These are phyloP conservation scores for Dioscorea zingiberensis DNA, from an alignment of 106 monocot species.

Conservation along the genomic window DNA sequence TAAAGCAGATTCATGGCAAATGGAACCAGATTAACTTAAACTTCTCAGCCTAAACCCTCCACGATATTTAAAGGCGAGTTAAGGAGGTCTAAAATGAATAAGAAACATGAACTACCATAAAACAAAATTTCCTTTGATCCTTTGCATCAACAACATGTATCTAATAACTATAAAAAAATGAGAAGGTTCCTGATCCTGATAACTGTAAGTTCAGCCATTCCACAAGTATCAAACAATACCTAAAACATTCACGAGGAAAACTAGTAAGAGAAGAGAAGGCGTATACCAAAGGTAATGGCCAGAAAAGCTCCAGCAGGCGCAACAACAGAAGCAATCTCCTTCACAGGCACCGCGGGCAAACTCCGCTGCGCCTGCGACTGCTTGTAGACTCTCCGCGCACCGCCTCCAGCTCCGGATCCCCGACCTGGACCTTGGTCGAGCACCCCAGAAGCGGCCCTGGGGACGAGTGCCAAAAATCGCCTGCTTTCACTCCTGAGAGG, in stretches of 20 bases:
- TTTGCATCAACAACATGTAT: no score
- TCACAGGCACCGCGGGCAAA: slow-evolving; percentile 21
- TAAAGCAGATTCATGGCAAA: no score
- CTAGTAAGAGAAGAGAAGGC: not conserved
- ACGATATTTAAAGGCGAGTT: no score
- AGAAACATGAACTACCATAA: no score
- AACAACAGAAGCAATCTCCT: slow-evolving; percentile 43
- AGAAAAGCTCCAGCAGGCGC: slow-evolving; percentile 64
- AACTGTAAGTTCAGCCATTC: no score
- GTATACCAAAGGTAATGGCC: slow-evolving; percentile 64
- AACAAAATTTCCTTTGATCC: no score
- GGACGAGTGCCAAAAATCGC: slow-evolving; percentile 13
- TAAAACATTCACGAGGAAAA: not conserved
- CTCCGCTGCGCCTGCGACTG: slow-evolving; percentile 23
- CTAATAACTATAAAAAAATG: no score
- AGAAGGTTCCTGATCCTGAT: no score
- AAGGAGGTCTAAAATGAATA: no score
- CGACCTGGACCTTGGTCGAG: slow-evolving; percentile 10
- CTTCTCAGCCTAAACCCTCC: no score
- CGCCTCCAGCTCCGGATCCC: slow-evolving; percentile 9
- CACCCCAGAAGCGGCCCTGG: slow-evolving; percentile 27
- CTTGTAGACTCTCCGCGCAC: slow-evolving; percentile 29
- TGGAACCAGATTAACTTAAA: no score
- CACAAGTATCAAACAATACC: no score
- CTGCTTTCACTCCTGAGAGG: not conserved